These are phyloP conservation scores for Naumovozyma castellii DNA, from an alignment of 805 yeast genomes.

Conservation along the genomic window DNA sequence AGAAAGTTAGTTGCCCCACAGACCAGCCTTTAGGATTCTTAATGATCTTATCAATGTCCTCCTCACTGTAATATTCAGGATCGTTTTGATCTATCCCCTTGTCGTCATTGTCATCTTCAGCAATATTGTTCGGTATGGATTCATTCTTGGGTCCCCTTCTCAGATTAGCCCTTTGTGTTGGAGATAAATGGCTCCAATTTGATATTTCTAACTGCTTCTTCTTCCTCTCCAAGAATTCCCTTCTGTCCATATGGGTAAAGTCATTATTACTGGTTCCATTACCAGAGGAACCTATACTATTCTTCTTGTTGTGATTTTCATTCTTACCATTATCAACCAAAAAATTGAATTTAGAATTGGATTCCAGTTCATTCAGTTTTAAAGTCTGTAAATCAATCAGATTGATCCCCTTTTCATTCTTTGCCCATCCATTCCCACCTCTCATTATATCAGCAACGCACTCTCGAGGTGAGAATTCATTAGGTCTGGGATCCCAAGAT, in stretches of 20 bases:
- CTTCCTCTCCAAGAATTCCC: slow-evolving; percentile 23
- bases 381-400: slow-evolving; percentile 27
- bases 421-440: slow-evolving; percentile 62
- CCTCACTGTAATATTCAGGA: not conserved
- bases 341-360: slow-evolving; percentile 4
- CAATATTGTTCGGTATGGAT: not conserved
- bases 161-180: slow-evolving; percentile 5
- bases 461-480: slow-evolving; percentile 57
- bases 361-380: slow-evolving; percentile 17
- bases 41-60: slow-evolving; percentile 1
- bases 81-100: not conserved
- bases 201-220: slow-evolving; percentile 13
- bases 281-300: not conserved
- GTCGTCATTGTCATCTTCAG: slow-evolving; percentile 4
- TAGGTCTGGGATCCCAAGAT: slow-evolving; percentile 50
- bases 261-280: not conserved
- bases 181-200: slow-evolving; percentile 8
- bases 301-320: slow-evolving; percentile 5
- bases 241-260: slow-evolving; percentile 20
- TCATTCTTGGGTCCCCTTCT: slow-evolving; percentile 2
- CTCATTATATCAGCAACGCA: slow-evolving; percentile 66
- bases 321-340: not conserved
- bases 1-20: slow-evolving; percentile 2
- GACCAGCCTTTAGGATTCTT: slow-evolving; percentile 27
- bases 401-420: slow-evolving; percentile 30